Conservation (phyloP, 306 rosid species). For the Mimosa pudica region DNA sequence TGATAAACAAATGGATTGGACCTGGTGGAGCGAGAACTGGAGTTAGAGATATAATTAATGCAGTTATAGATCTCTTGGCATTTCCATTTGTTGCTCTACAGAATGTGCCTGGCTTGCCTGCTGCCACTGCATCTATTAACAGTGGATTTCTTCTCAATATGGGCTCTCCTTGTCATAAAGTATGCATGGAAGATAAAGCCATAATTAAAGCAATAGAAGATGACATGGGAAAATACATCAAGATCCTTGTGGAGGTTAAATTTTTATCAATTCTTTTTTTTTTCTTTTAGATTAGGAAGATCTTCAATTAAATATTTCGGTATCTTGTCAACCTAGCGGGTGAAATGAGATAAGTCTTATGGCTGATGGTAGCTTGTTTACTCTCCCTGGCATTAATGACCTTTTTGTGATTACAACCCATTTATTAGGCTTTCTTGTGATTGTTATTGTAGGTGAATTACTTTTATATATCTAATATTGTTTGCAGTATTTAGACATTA, state of each 20-base stretch:
- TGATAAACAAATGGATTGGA: constrained; percentile 76
- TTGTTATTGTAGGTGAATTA: constrained; percentile 12
- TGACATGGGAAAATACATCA: constrained; percentile 80
- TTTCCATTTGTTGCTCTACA: constrained; percentile 94
- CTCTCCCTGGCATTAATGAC: constrained; percentile 12
- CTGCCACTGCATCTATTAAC: constrained; percentile 82
- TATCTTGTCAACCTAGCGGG: constrained; percentile 8
- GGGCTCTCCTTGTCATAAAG: constrained; percentile 83
- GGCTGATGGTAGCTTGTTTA: constrained; percentile 1
- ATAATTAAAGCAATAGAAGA: constrained; percentile 83
- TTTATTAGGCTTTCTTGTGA: constrained; percentile 14
- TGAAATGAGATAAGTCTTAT: constrained; percentile 13
- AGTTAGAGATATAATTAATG: constrained; percentile 63
- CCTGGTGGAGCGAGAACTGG: constrained; percentile 92
- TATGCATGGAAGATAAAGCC: constrained; percentile 78
- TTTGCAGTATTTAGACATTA: constrained; percentile 9
- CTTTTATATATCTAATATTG: not conserved
- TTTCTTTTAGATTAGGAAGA: constrained; percentile 15
- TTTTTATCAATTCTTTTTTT: constrained; percentile 25
- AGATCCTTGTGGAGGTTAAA: constrained; percentile 79
- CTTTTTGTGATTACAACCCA: constrained; percentile 9
- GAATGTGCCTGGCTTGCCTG: constrained; percentile 81
- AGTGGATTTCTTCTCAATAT: constrained; percentile 84
- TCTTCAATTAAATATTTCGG: not conserved
- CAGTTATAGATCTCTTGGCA: constrained; percentile 78